phyloP scores from a whole-genome alignment of 139 green algal species.

The Zygnema circumcarinatum region DNA sequence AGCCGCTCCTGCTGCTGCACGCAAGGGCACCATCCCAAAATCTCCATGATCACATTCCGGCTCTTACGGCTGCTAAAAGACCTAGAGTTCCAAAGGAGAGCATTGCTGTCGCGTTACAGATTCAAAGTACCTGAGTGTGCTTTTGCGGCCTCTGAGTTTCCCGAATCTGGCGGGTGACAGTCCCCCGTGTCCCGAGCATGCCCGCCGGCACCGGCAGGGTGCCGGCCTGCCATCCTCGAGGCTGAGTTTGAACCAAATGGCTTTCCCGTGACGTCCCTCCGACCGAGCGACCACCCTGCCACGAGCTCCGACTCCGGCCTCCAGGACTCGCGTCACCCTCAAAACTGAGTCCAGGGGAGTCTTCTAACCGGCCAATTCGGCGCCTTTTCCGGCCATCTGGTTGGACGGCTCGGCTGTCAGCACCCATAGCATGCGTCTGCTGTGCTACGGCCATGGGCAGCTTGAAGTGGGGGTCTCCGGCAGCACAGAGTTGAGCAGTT shows the following conservation, averaged over 20 bases:
- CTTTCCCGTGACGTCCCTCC: neutral
- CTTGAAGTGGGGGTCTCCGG: neutral
- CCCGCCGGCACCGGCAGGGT: neutral
- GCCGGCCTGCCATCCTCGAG: neutral
- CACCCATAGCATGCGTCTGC: neutral
- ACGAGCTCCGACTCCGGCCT: neutral
- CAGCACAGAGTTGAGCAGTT: slow-evolving; percentile 7
- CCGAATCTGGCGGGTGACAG: neutral
- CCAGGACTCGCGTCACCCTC: neutral
- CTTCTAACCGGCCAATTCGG: neutral
- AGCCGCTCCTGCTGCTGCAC: slow-evolving; percentile 17
- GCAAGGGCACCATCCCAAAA: neutral
- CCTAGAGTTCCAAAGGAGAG: too few relatives aligned
- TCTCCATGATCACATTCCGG: too few relatives aligned
- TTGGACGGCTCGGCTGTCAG: neutral
- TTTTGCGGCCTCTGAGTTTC: neutral
- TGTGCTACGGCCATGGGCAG: too few relatives aligned
- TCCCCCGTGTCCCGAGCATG: too few relatives aligned
- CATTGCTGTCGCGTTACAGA: too few relatives aligned
- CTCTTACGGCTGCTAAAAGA: too few relatives aligned
- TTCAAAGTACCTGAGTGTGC: neutral
- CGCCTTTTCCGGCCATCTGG: neutral
- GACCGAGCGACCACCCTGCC: neutral
- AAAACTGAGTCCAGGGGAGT: too few relatives aligned
- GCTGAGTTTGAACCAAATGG: neutral